A percentile compares a stretch with the other conserved stretches of the same genome.
phyloP scores from a whole-genome alignment of 305 asterid genomes.

The Solanum hybrid region DNA sequence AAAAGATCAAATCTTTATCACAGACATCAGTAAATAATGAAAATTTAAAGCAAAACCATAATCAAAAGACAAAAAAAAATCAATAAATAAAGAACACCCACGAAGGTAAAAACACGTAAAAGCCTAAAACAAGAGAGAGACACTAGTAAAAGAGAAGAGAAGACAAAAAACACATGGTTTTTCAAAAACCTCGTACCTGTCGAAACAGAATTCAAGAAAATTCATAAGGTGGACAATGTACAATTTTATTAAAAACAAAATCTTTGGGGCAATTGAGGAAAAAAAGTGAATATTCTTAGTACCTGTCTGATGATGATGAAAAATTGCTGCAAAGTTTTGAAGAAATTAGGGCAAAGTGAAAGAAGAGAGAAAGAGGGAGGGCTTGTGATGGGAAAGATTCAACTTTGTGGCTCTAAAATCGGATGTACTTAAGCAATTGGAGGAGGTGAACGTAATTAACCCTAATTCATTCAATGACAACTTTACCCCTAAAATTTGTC shows the following conservation, averaged over 20 bases:
- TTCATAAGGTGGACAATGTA: background rate
- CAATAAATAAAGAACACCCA: background rate
- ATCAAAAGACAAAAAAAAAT: background rate
- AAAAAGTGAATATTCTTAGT: background rate
- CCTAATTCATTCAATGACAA: background rate
- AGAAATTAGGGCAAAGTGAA: background rate
- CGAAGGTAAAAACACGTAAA: background rate
- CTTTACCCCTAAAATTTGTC: background rate
- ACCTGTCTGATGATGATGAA: background rate
- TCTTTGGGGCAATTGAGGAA: background rate
- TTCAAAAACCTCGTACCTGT: background rate
- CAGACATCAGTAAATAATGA: background rate
- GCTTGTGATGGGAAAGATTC: background rate
- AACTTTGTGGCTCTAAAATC: background rate
- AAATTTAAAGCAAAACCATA: background rate
- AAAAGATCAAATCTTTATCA: background rate
- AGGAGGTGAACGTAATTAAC: conserved; percentile 4
- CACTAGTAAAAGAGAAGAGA: background rate
- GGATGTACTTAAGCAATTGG: background rate
- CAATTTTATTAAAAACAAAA: background rate
- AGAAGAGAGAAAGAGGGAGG: background rate
- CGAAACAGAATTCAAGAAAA: background rate
- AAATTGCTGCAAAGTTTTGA: background rate
- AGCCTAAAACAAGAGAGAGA: background rate
- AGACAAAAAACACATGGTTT: background rate